A percentile compares a stretch with the other conserved stretches of the same genome.
Conservation (phyloP, 306 rosid species). For the Medicago ruthenica region DNA sequence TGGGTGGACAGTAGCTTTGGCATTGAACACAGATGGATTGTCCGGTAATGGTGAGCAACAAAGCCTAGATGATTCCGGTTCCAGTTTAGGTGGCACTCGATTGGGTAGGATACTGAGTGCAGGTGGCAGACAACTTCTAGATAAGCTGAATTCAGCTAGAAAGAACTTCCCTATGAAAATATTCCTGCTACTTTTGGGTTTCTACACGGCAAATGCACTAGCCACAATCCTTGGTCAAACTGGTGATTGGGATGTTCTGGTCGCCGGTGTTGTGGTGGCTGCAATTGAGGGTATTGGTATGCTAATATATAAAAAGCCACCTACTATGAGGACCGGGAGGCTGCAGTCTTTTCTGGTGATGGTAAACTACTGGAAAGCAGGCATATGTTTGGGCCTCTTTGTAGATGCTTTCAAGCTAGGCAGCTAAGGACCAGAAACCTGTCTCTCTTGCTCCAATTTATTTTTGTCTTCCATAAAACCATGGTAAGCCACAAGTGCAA, state of each 20-base stretch:
- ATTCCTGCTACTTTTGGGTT: slow-evolving; percentile 91
- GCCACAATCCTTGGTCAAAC: slow-evolving; percentile 99
- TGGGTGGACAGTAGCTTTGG: slow-evolving; percentile 68
- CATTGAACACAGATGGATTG: slow-evolving; percentile 83
- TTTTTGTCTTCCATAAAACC: slow-evolving; percentile 26
- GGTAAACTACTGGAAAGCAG: slow-evolving; percentile 97
- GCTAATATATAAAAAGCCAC: slow-evolving; percentile 80
- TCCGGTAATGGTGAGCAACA: slow-evolving; percentile 71
- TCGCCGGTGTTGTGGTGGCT: slow-evolving; percentile 94
- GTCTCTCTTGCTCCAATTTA: slow-evolving; percentile 1
- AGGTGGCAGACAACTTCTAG: slow-evolving; percentile 82
- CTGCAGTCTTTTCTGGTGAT: slow-evolving; percentile 72
- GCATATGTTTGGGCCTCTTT: slow-evolving; percentile 94
- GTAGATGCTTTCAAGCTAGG: slow-evolving; percentile 98
- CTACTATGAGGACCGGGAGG: slow-evolving; percentile 62
- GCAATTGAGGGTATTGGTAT: slow-evolving; percentile 95
- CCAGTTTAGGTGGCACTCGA: slow-evolving; percentile 79
- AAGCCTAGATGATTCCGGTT: slow-evolving; percentile 54
- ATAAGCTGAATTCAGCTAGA: slow-evolving; percentile 82
- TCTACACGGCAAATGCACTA: slow-evolving; percentile 96
- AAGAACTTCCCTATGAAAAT: slow-evolving; percentile 87
- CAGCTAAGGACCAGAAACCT: slow-evolving; percentile 53
- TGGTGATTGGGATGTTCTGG: slow-evolving; percentile 96
- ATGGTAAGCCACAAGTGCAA: slow-evolving; percentile 36
- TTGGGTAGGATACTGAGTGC: slow-evolving; percentile 88